phyloP scores from a whole-genome alignment of 1,139 yeast genomes.

The Yamadazyma blattariae region DNA sequence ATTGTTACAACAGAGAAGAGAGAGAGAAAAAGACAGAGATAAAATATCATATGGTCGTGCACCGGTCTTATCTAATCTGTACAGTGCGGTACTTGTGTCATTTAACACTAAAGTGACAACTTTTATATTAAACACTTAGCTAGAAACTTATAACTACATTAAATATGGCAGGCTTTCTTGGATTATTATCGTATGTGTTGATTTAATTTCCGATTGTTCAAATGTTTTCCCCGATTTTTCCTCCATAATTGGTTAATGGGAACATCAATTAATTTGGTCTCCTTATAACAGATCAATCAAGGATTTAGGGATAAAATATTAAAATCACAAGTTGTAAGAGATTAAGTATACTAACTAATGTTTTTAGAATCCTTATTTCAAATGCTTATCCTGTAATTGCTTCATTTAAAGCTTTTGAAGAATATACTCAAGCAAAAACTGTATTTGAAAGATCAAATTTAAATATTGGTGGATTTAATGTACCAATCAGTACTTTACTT shows the following conservation, averaged over 20 bases:
- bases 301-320: too few species aligned
- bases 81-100: constrained; percentile 5
- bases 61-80: constrained; percentile 4
- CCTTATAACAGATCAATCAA: too few species aligned
- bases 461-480: constrained; percentile 34
- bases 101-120: not conserved
- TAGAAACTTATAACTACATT: not conserved
- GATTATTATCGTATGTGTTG: constrained; percentile 7
- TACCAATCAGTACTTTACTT: constrained; percentile 27
- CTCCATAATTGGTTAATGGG: too few species aligned
- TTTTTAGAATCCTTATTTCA: constrained; percentile 33
- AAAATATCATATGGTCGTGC: constrained; percentile 4
- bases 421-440: constrained; percentile 27
- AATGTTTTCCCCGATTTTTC: too few species aligned
- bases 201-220: too few species aligned
- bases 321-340: too few species aligned
- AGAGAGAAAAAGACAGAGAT: too few species aligned
- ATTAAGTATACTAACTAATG: not conserved
- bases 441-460: constrained; percentile 24
- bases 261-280: too few species aligned
- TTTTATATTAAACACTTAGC: not conserved
- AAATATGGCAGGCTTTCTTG: constrained; percentile 5
- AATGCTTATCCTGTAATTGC: constrained; percentile 52
- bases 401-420: constrained; percentile 50
- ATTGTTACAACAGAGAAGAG: too few species aligned